Conservation (phyloP, 768 basidiomycete species). For the Lentinula edodes region DNA sequence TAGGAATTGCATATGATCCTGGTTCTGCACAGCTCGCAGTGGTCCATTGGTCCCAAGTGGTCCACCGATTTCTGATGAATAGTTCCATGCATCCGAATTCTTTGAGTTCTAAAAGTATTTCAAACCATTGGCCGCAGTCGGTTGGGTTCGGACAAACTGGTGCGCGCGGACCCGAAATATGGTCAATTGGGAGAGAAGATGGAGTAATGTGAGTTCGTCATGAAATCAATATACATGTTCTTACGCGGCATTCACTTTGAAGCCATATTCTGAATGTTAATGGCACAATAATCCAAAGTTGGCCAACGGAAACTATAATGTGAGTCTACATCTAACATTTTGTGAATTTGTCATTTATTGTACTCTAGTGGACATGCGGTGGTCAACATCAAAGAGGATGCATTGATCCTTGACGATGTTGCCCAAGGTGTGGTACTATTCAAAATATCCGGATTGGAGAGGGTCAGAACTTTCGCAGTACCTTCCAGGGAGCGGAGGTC, state of each 20-base stretch:
- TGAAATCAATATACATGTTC: background rate
- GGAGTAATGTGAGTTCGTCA: slow-evolving; percentile 2
- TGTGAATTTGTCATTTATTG: too few species aligned
- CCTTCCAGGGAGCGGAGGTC: background rate
- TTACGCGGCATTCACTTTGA: background rate
- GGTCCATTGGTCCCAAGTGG: background rate
- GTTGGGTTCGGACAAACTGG: background rate
- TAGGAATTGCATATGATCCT: background rate
- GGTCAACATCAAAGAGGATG: background rate
- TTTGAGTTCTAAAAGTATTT: background rate
- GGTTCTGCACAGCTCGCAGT: background rate
- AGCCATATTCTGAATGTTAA: background rate
- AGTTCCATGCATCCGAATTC: background rate
- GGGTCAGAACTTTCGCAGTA: background rate
- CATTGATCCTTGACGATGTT: background rate
- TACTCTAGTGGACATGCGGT: background rate
- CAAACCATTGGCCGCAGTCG: background rate
- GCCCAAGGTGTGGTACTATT: background rate
- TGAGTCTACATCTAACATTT: too few species aligned
- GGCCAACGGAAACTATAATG: background rate
- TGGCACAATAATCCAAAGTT: background rate
- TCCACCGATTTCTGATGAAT: background rate
- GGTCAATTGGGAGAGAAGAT: slow-evolving; percentile 1
- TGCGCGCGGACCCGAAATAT: background rate
- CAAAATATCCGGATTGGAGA: background rate